Evolutionary conservation across 768 basidiomycete species (phyloP).

Genomic region (Lactarius deliciosus): DNA sequence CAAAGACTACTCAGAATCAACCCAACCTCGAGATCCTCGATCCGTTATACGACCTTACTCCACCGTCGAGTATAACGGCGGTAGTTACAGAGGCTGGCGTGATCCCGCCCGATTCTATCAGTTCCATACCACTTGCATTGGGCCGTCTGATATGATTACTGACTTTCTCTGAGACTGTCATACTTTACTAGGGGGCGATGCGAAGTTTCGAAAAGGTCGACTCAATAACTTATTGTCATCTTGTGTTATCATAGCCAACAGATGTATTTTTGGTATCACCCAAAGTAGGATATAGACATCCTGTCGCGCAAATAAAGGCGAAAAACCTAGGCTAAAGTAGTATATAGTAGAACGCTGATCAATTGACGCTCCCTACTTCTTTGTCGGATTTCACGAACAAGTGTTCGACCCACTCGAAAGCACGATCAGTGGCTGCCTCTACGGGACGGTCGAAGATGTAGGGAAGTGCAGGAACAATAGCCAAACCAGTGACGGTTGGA

Average conservation of each 20-base stretch:
- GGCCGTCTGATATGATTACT: slow-evolving; percentile 36
- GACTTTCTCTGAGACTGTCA: background rate
- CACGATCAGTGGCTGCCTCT: slow-evolving; percentile 63
- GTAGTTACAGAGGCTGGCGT: slow-evolving; percentile 97
- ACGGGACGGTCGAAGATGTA: slow-evolving; percentile 81
- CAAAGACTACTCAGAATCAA: slow-evolving; percentile 36
- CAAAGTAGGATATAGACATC: slow-evolving; percentile 7
- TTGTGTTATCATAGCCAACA: slow-evolving; percentile 15
- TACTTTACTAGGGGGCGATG: background rate
- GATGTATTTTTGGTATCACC: slow-evolving; percentile 8
- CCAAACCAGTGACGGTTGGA: slow-evolving; percentile 70
- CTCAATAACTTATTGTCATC: slow-evolving; percentile 29
- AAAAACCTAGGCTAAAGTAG: background rate
- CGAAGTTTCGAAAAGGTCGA: slow-evolving; percentile 10
- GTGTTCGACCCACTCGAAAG: slow-evolving; percentile 69
- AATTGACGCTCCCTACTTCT: slow-evolving; percentile 31
- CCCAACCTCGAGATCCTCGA: slow-evolving; percentile 75
- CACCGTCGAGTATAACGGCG: slow-evolving; percentile 88
- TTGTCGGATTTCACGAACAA: slow-evolving; percentile 46
- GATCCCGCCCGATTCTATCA: slow-evolving; percentile 89
- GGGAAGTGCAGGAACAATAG: slow-evolving; percentile 71
- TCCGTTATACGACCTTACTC: slow-evolving; percentile 92
- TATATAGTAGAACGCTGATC: slow-evolving; percentile 4
- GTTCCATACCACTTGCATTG: slow-evolving; percentile 75
- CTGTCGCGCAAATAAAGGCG: background rate